Conservation (phyloP, 2,329 filamentous ascomycete genomes). For the Pseudofabraea citricarpa region DNA sequence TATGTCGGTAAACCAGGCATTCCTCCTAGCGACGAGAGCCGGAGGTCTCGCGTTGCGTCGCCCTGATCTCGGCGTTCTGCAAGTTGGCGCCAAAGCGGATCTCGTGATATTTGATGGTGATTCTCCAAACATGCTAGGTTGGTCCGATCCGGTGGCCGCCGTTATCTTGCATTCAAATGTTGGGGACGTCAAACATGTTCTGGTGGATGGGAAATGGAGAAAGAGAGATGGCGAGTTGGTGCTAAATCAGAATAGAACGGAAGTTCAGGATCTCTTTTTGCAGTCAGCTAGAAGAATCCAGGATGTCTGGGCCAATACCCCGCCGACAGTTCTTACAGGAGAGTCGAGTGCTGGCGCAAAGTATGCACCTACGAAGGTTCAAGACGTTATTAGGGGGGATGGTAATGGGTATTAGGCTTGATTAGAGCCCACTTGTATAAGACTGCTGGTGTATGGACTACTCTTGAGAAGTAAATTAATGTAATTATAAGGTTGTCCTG, state of each 20-base stretch:
- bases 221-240: conserved; percentile 28
- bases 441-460: too few relatives aligned
- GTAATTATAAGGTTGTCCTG: too few relatives aligned
- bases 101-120: conserved; percentile 39
- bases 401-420: not conserved
- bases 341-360: not conserved
- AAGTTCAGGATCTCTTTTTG: conserved; percentile 15
- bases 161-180: conserved; percentile 35
- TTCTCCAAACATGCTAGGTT: conserved; percentile 34
- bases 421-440: too few relatives aligned
- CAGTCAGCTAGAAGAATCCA: not conserved
- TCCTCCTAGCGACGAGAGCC: conserved; percentile 48
- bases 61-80: conserved; percentile 27
- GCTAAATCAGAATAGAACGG: conserved; percentile 10
- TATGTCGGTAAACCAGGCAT: conserved; percentile 50
- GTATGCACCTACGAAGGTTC: not conserved
- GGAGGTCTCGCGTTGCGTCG: conserved; percentile 47
- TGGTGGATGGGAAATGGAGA: conserved; percentile 35
- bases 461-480: too few relatives aligned
- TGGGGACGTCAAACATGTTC: conserved; percentile 37
- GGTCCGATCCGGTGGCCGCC: conserved; percentile 35
- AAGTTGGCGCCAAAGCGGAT: conserved; percentile 41
- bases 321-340: not conserved
- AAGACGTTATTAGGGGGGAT: not conserved
- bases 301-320: not conserved